A percentile compares a stretch with the other conserved stretches of the same genome.
Conservation (phyloP, 108 stramenopile species). For the Cyclotella choctawhatcheeana region DNA sequence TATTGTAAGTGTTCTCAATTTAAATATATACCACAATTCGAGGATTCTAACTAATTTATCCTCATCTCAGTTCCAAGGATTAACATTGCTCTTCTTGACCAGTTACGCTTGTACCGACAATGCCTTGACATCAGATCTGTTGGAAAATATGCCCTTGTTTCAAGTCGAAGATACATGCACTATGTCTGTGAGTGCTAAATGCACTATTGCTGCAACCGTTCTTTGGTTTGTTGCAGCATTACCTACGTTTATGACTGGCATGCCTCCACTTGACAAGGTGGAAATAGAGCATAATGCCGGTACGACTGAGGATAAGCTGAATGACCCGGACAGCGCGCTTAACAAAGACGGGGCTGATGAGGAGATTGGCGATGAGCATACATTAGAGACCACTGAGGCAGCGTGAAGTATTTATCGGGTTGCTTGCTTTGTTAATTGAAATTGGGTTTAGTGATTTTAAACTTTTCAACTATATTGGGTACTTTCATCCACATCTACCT, state of each 20-base stretch:
- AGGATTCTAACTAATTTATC: not conserved
- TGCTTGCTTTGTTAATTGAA: not conserved
- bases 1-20: not conserved
- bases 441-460: not conserved
- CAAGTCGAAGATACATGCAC: slow-evolving; percentile 5
- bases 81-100: slow-evolving; percentile 11
- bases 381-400: not conserved
- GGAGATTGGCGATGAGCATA: not conserved
- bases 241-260: not conserved
- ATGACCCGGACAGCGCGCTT: slow-evolving; percentile 2
- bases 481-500: not conserved
- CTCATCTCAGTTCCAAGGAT: slow-evolving; percentile 16
- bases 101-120: slow-evolving; percentile 11
- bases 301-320: not conserved
- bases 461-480: not conserved
- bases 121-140: not conserved
- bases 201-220: slow-evolving; percentile 4
- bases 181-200: slow-evolving; percentile 10
- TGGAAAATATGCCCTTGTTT: not conserved
- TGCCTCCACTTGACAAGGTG: not conserved
- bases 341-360: slow-evolving; percentile 3
- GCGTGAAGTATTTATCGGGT: too few species aligned
- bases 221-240: slow-evolving; percentile 12
- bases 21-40: not conserved
- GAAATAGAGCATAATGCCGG: slow-evolving; percentile 1